Evolutionary conservation across 768 basidiomycete species (phyloP), one percentile per base, ranked within the genome.

Genomic region (Auriscalpium microsporum): DNA sequence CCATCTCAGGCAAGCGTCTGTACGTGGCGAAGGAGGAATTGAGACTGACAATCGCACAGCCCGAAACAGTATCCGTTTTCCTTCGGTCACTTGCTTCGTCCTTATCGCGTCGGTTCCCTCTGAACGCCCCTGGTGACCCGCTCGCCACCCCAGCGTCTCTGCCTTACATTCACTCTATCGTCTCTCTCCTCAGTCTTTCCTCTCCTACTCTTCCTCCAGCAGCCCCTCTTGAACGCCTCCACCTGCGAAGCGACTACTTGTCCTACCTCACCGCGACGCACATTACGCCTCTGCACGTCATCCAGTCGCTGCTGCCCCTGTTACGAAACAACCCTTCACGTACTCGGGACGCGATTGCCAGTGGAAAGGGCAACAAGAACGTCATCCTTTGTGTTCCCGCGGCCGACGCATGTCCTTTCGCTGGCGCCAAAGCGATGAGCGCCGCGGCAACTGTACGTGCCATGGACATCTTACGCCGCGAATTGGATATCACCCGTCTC

Each of bases 61-160:
- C 86, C 36, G 81, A 78, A 2, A 84, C 84, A 3, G 76, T 90
- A 49, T 77, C 83, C 0, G 74, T 82, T 47, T 94, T 94, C 73
- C 74, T 94, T 44, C 84, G 91, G 53, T 92, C 90, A 8, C 72
- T 94, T 42, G 76, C 82, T 3, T 86, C 91, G 0, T 83, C 89
- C 0, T 76, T 94, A 9, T 86, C 87, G 16, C 84, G 90, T 59
- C 81, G 83, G 48, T 94, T 91, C 71, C 92, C 92, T 4, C 78
- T 90, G 60, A 83, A 79, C 36, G 69, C 82, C 8, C 72, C 87
- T 3, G 92, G 92, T 23, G 93, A 94, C 67, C 91, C 92, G 2
- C 89, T 84, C 66, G 80, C 77, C 21, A 75, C 84, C 0, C 80
- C 84, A 21, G 72, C 81, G 23, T 69, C 82, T 16, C 77, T 83